Conservation (phyloP, 2,329 filamentous ascomycete species). For the Hypoxylon sp. region DNA sequence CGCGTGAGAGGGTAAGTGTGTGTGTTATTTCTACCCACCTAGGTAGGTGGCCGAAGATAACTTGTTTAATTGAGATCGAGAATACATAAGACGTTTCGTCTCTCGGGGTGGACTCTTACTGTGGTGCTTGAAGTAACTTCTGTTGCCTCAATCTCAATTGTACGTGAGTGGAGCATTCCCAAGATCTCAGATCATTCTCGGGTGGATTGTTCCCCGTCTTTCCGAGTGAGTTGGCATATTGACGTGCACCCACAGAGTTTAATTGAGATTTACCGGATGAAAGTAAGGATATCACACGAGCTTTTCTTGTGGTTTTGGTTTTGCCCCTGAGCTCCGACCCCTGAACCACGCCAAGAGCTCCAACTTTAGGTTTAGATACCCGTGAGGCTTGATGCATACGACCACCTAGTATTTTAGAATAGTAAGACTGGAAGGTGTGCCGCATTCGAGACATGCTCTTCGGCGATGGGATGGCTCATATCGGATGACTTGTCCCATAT, state of each 20-base stretch:
- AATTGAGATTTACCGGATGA: neutral
- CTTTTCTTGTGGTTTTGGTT: neutral
- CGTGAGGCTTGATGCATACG: slow-evolving; percentile 17
- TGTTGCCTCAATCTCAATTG: neutral
- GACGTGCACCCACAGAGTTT: neutral
- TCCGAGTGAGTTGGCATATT: neutral
- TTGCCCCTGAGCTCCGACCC: neutral
- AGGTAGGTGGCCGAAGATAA: neutral
- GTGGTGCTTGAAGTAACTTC: neutral
- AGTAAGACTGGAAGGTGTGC: neutral
- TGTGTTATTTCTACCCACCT: neutral
- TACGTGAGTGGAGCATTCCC: neutral
- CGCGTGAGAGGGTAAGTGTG: neutral
- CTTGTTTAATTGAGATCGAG: neutral
- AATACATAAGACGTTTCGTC: neutral
- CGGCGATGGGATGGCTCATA: neutral
- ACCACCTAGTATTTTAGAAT: slow-evolving; percentile 19
- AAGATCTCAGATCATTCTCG: no score
- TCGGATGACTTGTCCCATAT: slow-evolving; percentile 9
- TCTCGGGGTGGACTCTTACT: neutral
- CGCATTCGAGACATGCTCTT: neutral
- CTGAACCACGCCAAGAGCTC: neutral
- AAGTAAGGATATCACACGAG: neutral
- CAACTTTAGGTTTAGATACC: slow-evolving; percentile 30
- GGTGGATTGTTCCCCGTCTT: neutral